A percentile compares a stretch with the other conserved stretches of the same genome.
These are phyloP conservation scores for Stemphylium beticola DNA, from an alignment of 2,329 filamentous ascomycete species.

Conservation along the genomic window DNA sequence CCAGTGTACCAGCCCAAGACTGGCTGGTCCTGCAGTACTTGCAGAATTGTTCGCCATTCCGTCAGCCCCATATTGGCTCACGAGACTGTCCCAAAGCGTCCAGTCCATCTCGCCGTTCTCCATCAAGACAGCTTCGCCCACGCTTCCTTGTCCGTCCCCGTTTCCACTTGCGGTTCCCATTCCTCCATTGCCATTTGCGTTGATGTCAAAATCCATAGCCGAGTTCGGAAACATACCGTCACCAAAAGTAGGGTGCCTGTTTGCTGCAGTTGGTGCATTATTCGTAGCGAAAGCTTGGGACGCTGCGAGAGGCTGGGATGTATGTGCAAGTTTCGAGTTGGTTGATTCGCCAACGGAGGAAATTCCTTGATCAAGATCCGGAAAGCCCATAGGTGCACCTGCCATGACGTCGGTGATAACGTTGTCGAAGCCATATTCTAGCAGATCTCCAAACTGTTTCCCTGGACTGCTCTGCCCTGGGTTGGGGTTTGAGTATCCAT, in stretches of 20 bases:
- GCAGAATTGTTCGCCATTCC: conserved; percentile 2
- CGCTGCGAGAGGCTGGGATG: not conserved
- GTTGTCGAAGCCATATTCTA: conserved; percentile 34
- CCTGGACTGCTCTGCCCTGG: conserved; percentile 4
- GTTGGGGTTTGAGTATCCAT: not conserved
- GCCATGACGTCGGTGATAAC: conserved; percentile 40
- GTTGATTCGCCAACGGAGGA: not conserved
- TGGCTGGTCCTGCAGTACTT: conserved; percentile 20
- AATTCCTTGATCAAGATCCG: not conserved
- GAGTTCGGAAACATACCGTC: conserved; percentile 28
- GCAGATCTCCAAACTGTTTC: conserved; percentile 28
- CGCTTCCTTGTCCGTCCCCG: conserved; percentile 3
- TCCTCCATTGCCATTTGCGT: conserved; percentile 15
- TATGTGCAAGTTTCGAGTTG: not conserved
- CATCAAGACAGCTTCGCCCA: conserved; percentile 33
- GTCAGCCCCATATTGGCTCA: conserved; percentile 55
- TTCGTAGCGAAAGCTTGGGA: conserved; percentile 1
- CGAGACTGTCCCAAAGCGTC: conserved; percentile 58
- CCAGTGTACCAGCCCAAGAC: conserved; percentile 36
- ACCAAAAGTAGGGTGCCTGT: conserved; percentile 21
- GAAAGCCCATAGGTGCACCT: conserved; percentile 14
- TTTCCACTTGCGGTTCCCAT: not conserved
- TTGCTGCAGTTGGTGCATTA: conserved; percentile 11
- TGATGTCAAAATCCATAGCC: conserved; percentile 25
- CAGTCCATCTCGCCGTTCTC: conserved; percentile 54